These are phyloP conservation scores for Cicer pinnatifidum DNA, from an alignment of 306 rosid genomes.

Conservation along the genomic window DNA sequence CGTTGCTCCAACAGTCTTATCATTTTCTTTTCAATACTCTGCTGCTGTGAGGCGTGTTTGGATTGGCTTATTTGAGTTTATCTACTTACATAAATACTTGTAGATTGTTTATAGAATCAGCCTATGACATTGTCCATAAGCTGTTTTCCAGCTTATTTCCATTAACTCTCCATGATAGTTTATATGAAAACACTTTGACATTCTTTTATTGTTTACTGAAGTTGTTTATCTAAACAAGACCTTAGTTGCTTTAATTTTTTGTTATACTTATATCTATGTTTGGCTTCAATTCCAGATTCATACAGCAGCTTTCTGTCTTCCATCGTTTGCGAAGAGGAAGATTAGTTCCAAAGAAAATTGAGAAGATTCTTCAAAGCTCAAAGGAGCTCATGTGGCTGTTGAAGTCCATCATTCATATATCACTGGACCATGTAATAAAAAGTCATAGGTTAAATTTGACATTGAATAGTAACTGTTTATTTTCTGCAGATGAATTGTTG, in stretches of 20 bases:
- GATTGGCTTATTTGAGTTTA: too few species aligned
- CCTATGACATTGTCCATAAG: too few species aligned
- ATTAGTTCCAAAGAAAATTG: slow-evolving; percentile 62
- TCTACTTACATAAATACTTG: too few species aligned
- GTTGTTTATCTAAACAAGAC: too few species aligned
- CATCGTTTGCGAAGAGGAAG: slow-evolving; percentile 87
- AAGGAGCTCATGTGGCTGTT: slow-evolving; percentile 42
- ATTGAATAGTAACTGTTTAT: slow-evolving; percentile 42
- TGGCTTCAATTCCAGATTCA: slow-evolving; percentile 67
- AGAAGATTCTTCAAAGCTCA: slow-evolving; percentile 43
- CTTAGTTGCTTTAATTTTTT: background rate
- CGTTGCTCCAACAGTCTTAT: slow-evolving; percentile 15
- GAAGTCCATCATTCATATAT: slow-evolving; percentile 43
- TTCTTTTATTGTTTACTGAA: too few species aligned
- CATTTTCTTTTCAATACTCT: background rate
- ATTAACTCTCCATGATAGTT: too few species aligned
- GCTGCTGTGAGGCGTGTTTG: background rate
- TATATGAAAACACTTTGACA: too few species aligned
- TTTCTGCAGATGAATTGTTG: slow-evolving; percentile 40
- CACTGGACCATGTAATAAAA: slow-evolving; percentile 49
- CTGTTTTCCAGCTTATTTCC: too few species aligned
- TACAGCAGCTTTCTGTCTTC: slow-evolving; percentile 91
- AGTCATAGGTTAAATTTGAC: slow-evolving; percentile 51
- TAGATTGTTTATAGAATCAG: too few species aligned
- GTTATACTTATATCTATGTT: slow-evolving; percentile 4